A percentile compares a stretch with the other conserved stretches of the same genome.
phyloP scores from a whole-genome alignment of 2,329 filamentous ascomycete species.

The Cladosporium colombiae region DNA sequence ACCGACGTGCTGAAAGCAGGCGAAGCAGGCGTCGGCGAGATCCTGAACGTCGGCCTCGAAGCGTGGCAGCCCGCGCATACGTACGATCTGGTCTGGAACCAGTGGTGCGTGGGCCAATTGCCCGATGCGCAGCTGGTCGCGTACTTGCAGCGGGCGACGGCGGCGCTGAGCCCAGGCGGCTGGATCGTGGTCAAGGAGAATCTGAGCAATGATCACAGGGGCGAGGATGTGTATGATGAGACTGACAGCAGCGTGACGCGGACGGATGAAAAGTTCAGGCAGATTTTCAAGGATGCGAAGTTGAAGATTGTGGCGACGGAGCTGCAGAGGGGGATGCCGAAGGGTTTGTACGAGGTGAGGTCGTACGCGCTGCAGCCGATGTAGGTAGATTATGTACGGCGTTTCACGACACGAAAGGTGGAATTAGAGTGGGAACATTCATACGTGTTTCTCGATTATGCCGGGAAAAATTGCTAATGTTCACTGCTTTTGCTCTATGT shows the following conservation, averaged over 20 bases:
- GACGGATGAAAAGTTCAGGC: slow-evolving; percentile 69
- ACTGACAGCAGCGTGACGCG: slow-evolving; percentile 77
- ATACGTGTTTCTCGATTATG: background rate
- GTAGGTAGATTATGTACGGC: background rate
- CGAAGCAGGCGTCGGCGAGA: slow-evolving; percentile 56
- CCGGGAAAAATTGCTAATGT: background rate
- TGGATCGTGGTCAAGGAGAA: slow-evolving; percentile 83
- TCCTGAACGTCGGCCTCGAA: slow-evolving; percentile 75
- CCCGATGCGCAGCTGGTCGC: slow-evolving; percentile 70
- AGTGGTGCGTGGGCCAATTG: slow-evolving; percentile 87
- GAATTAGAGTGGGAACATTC: background rate
- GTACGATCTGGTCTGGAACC: slow-evolving; percentile 85
- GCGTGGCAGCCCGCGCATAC: slow-evolving; percentile 58
- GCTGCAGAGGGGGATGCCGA: slow-evolving; percentile 70
- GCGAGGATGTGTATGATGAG: slow-evolving; percentile 71
- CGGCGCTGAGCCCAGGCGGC: slow-evolving; percentile 49
- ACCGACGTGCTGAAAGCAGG: slow-evolving; percentile 58
- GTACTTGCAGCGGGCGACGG: slow-evolving; percentile 65
- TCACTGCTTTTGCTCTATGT: background rate
- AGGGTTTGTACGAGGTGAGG: slow-evolving; percentile 69
- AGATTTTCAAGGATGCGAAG: slow-evolving; percentile 68
- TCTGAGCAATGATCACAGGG: slow-evolving; percentile 54
- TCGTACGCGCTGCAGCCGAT: slow-evolving; percentile 72
- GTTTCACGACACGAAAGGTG: background rate
- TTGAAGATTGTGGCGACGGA: slow-evolving; percentile 70